Conservation (phyloP, 768 basidiomycete species). For the Boletus rubroflammeus region DNA sequence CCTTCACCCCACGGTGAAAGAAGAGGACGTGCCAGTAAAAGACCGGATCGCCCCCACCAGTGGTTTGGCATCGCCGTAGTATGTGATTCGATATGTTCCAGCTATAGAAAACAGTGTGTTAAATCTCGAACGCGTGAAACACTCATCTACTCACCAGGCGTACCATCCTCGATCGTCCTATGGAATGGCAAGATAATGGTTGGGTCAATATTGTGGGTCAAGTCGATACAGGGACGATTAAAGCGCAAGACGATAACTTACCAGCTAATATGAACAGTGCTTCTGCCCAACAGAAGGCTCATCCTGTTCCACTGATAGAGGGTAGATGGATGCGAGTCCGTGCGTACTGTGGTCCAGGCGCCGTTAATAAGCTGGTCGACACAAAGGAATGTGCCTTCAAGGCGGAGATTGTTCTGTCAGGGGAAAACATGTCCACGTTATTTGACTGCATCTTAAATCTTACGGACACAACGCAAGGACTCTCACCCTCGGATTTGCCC, state of each 20-base stretch:
- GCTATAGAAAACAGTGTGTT: slow-evolving; percentile 32
- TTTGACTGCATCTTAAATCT: not conserved
- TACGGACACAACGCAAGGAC: not conserved
- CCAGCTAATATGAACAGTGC: slow-evolving; percentile 67
- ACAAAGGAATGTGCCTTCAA: slow-evolving; percentile 69
- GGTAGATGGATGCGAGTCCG: slow-evolving; percentile 80
- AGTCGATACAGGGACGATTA: slow-evolving; percentile 8
- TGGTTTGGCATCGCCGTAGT: slow-evolving; percentile 76
- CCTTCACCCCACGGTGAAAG: slow-evolving; percentile 47
- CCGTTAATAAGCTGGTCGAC: slow-evolving; percentile 52
- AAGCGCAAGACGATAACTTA: slow-evolving; percentile 22
- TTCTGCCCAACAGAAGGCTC: slow-evolving; percentile 54
- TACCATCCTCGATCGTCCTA: slow-evolving; percentile 63
- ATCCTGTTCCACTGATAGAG: slow-evolving; percentile 61
- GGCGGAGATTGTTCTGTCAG: slow-evolving; percentile 66
- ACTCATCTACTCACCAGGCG: slow-evolving; percentile 27
- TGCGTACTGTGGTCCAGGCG: slow-evolving; percentile 55
- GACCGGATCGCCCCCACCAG: slow-evolving; percentile 57
- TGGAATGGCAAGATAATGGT: not conserved
- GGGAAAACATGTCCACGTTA: not conserved
- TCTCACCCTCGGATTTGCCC: slow-evolving; percentile 73
- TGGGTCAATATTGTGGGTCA: not conserved
- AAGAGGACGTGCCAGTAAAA: slow-evolving; percentile 60
- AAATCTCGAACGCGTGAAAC: not conserved
- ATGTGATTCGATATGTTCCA: slow-evolving; percentile 67